phyloP scores from a whole-genome alignment of 345 rosid genomes.

The Eucalyptus shirleyi region DNA sequence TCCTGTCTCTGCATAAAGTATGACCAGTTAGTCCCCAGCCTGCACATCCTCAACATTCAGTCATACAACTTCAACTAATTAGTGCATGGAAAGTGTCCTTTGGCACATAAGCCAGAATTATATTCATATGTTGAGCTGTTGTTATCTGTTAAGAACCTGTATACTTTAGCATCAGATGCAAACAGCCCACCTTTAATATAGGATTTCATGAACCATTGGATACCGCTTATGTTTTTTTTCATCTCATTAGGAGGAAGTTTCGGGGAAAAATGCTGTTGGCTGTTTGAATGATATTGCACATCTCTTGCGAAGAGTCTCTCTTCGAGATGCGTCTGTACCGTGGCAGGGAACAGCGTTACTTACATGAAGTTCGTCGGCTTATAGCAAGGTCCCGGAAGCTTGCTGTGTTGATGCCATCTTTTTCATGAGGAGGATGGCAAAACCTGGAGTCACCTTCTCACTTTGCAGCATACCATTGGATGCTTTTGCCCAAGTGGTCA shows the following conservation, averaged over 20 bases:
- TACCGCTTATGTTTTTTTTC: too few relatives aligned
- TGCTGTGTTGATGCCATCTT: too few relatives aligned
- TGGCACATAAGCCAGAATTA: background rate
- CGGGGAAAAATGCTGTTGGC: fast-evolving
- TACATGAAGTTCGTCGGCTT: fast-evolving
- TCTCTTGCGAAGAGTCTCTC: too few relatives aligned
- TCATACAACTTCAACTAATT: background rate
- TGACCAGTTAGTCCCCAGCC: fast-evolving
- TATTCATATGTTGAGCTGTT: background rate
- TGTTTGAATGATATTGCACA: too few relatives aligned
- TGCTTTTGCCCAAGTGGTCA: background rate
- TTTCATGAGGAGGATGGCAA: background rate
- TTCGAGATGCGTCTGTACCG: fast-evolving
- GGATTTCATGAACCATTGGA: too few relatives aligned
- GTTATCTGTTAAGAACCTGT: too few relatives aligned
- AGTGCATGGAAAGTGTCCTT: background rate
- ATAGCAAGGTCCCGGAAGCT: fast-evolving
- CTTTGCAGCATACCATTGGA: too few relatives aligned
- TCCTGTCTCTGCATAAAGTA: background rate
- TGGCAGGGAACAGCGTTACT: too few relatives aligned
- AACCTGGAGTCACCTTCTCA: too few relatives aligned
- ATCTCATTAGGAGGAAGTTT: too few relatives aligned
- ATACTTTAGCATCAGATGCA: too few relatives aligned
- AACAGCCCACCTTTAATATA: too few relatives aligned
- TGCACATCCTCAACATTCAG: background rate